Percentiles rank a stretch among this genome's conserved stretches.
Evolutionary conservation across 139 green algal genomes (phyloP).

Genomic region (Marvania coccoides): DNA sequence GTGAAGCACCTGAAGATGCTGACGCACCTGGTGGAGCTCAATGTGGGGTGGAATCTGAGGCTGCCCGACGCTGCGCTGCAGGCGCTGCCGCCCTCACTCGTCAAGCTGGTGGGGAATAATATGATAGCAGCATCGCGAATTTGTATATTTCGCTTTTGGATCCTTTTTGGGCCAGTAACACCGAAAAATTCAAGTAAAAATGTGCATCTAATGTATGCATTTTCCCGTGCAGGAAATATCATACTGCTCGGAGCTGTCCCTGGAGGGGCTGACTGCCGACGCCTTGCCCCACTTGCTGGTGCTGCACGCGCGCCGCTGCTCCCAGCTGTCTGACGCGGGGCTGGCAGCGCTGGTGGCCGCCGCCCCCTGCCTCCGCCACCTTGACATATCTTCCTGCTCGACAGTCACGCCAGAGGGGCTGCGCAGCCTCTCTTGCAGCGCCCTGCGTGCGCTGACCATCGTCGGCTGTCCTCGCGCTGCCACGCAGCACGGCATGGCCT

Average conservation of each 20-base stretch:
- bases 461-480: background rate
- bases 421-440: background rate
- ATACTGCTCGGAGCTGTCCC: background rate
- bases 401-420: background rate
- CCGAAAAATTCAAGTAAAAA: too few relatives aligned
- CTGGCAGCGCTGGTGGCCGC: background rate
- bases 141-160: too few relatives aligned
- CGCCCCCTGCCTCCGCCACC: background rate
- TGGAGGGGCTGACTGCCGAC: background rate
- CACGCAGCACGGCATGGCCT: background rate
- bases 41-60: conserved; percentile 25
- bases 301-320: background rate
- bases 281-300: background rate
- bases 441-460: background rate
- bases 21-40: conserved; percentile 6
- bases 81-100: background rate
- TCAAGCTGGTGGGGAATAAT: too few relatives aligned
- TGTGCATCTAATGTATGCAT: too few relatives aligned
- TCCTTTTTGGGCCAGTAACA: too few relatives aligned
- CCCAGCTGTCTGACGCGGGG: background rate
- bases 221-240: background rate
- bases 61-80: conserved; percentile 4
- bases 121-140: too few relatives aligned
- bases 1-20: conserved; percentile 8
- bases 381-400: background rate